Percentiles rank a stretch among this genome's conserved stretches.
Conservation (phyloP, 305 asterid genomes). For the Fraxinus paxiana region DNA sequence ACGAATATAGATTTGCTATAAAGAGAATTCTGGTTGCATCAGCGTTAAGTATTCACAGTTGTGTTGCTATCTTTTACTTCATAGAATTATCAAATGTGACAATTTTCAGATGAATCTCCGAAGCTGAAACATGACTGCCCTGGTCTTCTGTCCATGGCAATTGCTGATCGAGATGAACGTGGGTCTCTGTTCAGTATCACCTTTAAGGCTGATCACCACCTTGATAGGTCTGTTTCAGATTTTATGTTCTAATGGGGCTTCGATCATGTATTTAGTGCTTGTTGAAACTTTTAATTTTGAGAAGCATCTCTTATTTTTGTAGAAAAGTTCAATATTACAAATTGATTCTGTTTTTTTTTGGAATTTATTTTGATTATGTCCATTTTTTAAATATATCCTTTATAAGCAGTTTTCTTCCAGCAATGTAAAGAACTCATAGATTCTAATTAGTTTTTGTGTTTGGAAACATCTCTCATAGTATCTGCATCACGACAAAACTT, state of each 20-base stretch:
- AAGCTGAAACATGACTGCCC: conserved; percentile 80
- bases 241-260: conserved; percentile 16
- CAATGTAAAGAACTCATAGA: not conserved
- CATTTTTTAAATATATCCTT: not conserved
- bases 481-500: not conserved
- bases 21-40: not conserved
- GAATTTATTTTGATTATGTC: not conserved
- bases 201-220: conserved; percentile 85
- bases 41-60: not conserved
- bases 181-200: conserved; percentile 83
- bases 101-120: conserved; percentile 69
- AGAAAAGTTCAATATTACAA: not conserved
- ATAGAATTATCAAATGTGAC: not conserved
- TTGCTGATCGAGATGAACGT: conserved; percentile 81
- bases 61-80: not conserved
- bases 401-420: not conserved
- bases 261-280: not conserved
- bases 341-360: not conserved
- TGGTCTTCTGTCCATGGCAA: conserved; percentile 88
- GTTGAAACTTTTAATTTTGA: not conserved
- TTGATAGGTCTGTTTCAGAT: conserved; percentile 63
- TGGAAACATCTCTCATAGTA: not conserved
- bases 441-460: not conserved
- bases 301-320: not conserved
- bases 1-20: not conserved